Base-by-base conservation (phyloP, 23 red algal species). In the Gracilariopsis chorda region DNA sequence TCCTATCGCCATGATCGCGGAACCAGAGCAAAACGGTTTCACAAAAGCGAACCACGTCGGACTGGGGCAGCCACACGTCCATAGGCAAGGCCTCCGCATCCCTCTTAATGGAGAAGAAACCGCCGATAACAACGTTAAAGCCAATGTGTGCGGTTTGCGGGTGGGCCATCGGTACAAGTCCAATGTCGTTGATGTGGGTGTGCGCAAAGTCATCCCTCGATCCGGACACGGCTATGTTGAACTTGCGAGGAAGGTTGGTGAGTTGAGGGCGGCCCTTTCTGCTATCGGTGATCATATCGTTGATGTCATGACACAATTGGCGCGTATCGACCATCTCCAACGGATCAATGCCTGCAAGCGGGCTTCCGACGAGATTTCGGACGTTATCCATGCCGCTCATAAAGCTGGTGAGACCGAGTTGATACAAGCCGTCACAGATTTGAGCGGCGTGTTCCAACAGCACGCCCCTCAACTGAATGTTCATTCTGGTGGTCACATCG, bases 381-480 rank as follows among this genome's bases (percentile, higher is more conserved):
- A 97, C 90, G 45, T 94, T 97, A 64, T 97, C 95, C 95, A 97
- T 97, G 41, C 95, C 95, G n/a, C 77, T 80, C 89, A 90, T 87
- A 30, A 84, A 90, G 48, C 78, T 86, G 20, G 90, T 94, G 16
- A 97, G 77, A 17, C 95, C 90, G 16, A 86, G 43, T 6, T 82
- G 42, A 48, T 93, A 90, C 27, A 97, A 59, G 12, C 80, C 83
- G 27, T 94, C 77, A 40, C 84, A 90, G 28, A 97, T 85, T 37
- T 77, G 74, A 23, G 58, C 79, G 16, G 90, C 81, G 48, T 97
- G 90, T 24, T 89, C 90, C 76, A 93, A 48, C 20, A 36, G 35
- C n/a, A 97, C 75, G 24, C 95, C 95, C 21, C 95, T 83, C 49
- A 97, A 45, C 86, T 97, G 95, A 39, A 97, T 94, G 57, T 97